Evolutionary conservation across 1,284 basidiomycete species (phyloP), one percentile per base, ranked within the genome.

Genomic region (Trichosporon sp.): DNA sequence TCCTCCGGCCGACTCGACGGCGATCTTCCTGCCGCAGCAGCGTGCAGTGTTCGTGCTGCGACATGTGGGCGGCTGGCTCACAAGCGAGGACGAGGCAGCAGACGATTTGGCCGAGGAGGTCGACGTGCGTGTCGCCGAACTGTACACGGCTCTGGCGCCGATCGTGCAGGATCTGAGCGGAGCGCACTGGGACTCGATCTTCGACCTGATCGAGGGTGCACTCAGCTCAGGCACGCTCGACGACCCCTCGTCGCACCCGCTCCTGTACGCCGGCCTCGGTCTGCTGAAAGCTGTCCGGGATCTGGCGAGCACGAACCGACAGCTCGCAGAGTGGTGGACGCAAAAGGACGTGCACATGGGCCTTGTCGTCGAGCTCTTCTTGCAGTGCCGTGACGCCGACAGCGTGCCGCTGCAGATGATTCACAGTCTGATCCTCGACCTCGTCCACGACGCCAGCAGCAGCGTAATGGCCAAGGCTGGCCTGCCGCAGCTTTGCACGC

Each of bases 21-120:
- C 91, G 1, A 83, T 89, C n/a, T 92, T 95, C 81, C 82, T 99
- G 7, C 90, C 93, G 0, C 90, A 92, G 74, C 89, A 87, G 58
- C 83, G 96, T 13, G 89, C 91, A 0, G 86, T 99, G 49, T 95
- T 95, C 75, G 84, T 95, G n/a, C 83, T 96, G 70, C 92, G 93
- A 73, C 85, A 88, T 2, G 87, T 92, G 61, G 89, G 92, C 71
- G 84, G 84, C 21, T 99, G 95, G 95, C 83, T 95, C 54, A 78
- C 86, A 0, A 87, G 87, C 8, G 83, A 84, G 29, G 91, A 92
- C 58, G 89, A 88, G 16, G 87, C 89, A 13, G 80, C 86, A 25
- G 83, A 83, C 40, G 79, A 79, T 58, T 81, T 85, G 2, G 86
- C 87, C 21, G 90, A 88, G 61, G 86, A 90, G 66, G 83, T 95